Evolutionary conservation across 306 rosid species (phyloP).

Genomic region (Vigna hirtella): DNA sequence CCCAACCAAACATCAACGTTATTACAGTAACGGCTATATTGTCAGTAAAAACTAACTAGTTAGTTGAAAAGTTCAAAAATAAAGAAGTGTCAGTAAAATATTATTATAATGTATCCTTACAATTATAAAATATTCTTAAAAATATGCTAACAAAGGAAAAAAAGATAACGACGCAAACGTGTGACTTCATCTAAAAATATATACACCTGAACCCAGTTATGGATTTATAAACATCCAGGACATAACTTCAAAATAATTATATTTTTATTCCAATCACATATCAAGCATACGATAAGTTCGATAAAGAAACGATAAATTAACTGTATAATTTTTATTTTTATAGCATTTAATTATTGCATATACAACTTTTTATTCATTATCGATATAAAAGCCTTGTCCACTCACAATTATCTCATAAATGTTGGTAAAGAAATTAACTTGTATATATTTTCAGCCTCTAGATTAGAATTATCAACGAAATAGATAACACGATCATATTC

Average conservation of each 20-base stretch:
- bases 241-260: neutral
- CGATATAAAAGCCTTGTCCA: too few species aligned
- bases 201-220: neutral
- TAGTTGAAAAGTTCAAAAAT: neutral
- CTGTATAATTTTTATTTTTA: too few species aligned
- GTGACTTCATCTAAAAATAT: neutral
- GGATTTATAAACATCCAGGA: neutral
- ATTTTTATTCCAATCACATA: neutral
- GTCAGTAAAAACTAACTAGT: neutral
- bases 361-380: too few species aligned
- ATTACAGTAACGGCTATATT: conserved; percentile 11
- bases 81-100: neutral
- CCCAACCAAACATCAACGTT: conserved; percentile 3
- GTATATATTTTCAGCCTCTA: neutral
- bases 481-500: neutral
- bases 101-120: neutral
- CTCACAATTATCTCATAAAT: too few species aligned
- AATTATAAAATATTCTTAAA: neutral
- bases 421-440: too few species aligned
- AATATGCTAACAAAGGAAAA: neutral
- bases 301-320: too few species aligned
- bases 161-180: neutral
- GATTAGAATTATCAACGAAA: neutral
- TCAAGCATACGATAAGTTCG: neutral
- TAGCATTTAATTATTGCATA: too few species aligned